Evolutionary conservation across 2,329 filamentous ascomycete genomes (phyloP).

Genomic region (Hymenoscyphus linearis): DNA sequence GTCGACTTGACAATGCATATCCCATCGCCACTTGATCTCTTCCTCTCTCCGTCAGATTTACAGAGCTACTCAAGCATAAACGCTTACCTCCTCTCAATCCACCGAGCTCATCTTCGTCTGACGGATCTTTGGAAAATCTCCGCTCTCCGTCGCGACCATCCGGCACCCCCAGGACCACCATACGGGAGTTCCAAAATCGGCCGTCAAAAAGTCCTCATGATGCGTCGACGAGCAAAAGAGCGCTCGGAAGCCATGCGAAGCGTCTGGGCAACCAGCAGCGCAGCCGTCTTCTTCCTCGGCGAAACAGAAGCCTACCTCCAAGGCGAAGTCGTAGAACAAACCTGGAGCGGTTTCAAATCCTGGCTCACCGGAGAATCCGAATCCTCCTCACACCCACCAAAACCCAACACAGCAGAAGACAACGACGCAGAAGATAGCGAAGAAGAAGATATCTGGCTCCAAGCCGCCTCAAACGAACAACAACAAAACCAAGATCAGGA

Average conservation of each 20-base stretch:
- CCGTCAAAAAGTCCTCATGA: slow-evolving; percentile 52
- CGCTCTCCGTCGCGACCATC: slow-evolving; percentile 70
- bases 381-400: slow-evolving; percentile 13
- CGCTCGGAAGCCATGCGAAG: slow-evolving; percentile 67
- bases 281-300: slow-evolving; percentile 81
- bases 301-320: slow-evolving; percentile 87
- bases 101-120: slow-evolving; percentile 78
- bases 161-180: slow-evolving; percentile 61
- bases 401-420: slow-evolving; percentile 12
- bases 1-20: slow-evolving; percentile 67
- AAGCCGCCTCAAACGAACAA: slow-evolving; percentile 9
- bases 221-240: slow-evolving; percentile 58
- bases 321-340: slow-evolving; percentile 75
- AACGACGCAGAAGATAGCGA: slow-evolving; percentile 33
- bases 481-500: slow-evolving; percentile 13
- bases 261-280: slow-evolving; percentile 85
- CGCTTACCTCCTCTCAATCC: slow-evolving; percentile 79
- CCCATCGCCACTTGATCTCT: slow-evolving; percentile 77
- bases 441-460: slow-evolving; percentile 41
- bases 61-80: slow-evolving; percentile 80
- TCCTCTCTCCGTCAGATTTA: slow-evolving; percentile 71
- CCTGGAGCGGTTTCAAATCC: slow-evolving; percentile 71
- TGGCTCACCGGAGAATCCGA: slow-evolving; percentile 54
- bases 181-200: slow-evolving; percentile 57
- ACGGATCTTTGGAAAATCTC: slow-evolving; percentile 84